phyloP scores from a whole-genome alignment of 2,329 filamentous ascomycete genomes.

The Westerdykella ornata region DNA sequence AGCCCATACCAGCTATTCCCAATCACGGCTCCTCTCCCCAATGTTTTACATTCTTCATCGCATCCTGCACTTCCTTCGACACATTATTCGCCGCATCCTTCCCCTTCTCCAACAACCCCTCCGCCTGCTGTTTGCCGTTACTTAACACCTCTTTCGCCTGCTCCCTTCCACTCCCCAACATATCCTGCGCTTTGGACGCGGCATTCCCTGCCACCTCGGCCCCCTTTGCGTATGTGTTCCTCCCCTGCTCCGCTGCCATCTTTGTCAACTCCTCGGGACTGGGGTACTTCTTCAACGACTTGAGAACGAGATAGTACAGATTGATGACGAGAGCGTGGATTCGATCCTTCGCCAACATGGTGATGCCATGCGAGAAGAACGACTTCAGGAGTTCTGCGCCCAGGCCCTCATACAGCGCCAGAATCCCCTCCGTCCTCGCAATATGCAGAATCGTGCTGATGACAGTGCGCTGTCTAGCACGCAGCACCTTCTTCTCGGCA shows the following conservation, averaged over 20 bases:
- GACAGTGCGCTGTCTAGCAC: constrained; percentile 45
- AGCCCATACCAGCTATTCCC: not conserved
- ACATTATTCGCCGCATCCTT: constrained; percentile 7
- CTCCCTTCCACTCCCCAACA: constrained; percentile 18
- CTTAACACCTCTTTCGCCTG: constrained; percentile 23
- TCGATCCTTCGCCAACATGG: constrained; percentile 77
- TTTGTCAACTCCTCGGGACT: constrained; percentile 37
- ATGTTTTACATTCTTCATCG: constrained; percentile 9
- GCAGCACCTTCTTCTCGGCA: constrained; percentile 12
- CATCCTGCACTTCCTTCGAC: constrained; percentile 13
- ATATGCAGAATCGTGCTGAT: constrained; percentile 57
- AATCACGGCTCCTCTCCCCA: not conserved
- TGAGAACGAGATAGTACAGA: constrained; percentile 61
- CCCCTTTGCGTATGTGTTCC: constrained; percentile 22
- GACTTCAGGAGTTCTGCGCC: constrained; percentile 71
- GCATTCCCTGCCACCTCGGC: constrained; percentile 21
- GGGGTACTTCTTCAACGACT: constrained; percentile 38
- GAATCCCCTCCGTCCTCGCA: constrained; percentile 57
- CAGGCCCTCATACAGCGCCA: constrained; percentile 68
- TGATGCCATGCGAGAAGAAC: constrained; percentile 78
- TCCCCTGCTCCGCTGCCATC: constrained; percentile 24
- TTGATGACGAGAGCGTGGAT: constrained; percentile 67
- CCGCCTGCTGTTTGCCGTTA: constrained; percentile 17
- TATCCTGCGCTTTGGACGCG: constrained; percentile 22
- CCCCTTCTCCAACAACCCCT: constrained; percentile 4